phyloP scores from a whole-genome alignment of 768 basidiomycete species.

The Boletellus sp. region DNA sequence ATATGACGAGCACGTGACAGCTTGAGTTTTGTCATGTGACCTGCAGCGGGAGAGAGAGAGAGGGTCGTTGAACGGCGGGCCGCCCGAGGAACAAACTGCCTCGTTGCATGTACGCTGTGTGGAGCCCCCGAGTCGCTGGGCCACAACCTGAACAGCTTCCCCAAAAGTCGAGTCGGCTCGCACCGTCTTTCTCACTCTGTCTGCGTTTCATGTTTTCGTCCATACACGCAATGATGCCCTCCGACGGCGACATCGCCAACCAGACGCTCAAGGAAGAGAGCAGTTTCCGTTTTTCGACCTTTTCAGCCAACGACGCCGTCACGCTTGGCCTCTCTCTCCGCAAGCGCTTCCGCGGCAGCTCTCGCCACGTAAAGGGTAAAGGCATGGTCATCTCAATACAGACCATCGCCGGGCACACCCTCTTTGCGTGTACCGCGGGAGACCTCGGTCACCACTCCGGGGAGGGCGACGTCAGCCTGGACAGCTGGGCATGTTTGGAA shows the following conservation, averaged over 20 bases:
- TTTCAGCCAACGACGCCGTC: conserved; percentile 74
- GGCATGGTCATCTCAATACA: conserved; percentile 81
- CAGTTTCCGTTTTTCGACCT: conserved; percentile 65
- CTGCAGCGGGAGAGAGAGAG: background rate
- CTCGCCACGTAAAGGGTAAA: conserved; percentile 70
- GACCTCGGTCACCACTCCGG: conserved; percentile 67
- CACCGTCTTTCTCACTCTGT: conserved; percentile 12
- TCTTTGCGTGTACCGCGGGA: conserved; percentile 82
- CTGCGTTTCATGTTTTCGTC: conserved; percentile 54
- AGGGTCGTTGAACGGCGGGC: no score
- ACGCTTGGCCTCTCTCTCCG: conserved; percentile 76
- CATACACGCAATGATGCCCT: conserved; percentile 58
- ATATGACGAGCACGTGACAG: conserved; percentile 17
- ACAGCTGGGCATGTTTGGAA: conserved; percentile 76
- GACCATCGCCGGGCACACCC: conserved; percentile 69
- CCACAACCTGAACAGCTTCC: background rate
- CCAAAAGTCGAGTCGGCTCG: background rate
- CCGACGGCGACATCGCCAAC: conserved; percentile 69
- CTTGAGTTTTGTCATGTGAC: conserved; percentile 29
- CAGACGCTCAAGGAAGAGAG: conserved; percentile 70
- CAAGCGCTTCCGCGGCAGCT: conserved; percentile 75
- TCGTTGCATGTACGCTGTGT: background rate
- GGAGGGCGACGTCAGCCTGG: conserved; percentile 72
- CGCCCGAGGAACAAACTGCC: background rate
- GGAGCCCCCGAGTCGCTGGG: background rate